Base-by-base conservation (phyloP, 2,329 filamentous ascomycete genomes). In the Fonsecaea pedrosoi region DNA sequence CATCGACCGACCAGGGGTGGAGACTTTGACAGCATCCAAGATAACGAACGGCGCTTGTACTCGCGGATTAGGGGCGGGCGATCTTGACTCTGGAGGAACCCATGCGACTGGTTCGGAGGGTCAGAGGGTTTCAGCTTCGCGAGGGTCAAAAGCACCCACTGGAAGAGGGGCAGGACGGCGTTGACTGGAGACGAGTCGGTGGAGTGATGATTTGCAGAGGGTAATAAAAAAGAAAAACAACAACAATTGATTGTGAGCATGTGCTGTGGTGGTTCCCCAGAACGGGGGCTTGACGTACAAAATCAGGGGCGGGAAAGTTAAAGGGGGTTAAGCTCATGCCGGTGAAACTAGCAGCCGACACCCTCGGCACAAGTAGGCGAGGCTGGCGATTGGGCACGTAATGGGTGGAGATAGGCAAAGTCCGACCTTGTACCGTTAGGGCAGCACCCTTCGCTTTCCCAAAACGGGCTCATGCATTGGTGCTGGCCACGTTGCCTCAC, bases 401-500 rank as follows among this genome's bases (percentile, higher is more conserved):
- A 10, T 40, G 38, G 38, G 38, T 13, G 15, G 40, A 42, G 8
- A 18, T 3, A n/a, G 9, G 2, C 15, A 21, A n/a, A 50, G 18
- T 18, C 53, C 53, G 53, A 55, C 30, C n/a, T 30, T 35, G 53
- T n/a, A 25, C 7, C 12, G 2, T 37, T 37, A 50, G 45, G 45
- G 45, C 45, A 21, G 45, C 45, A 50, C 25, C 45, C 9, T 6
- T 10, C 18, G 18, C 4, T 13, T 34, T n/a, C 57, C 57, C 42
- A 40, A 42, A 37, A 37, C n/a, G 53, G 35, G 32, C 34, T 12
- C 40, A 5, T 42, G 40, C 40, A n/a, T 54, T 42, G 32, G 32
- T 53, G 10, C 34, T 35, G 59, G 59, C 48, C 59, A 61, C 59
- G 59, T 61, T 48, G 42, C 7, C 59, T 54, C 40, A 5, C 59